Percentiles rank a stretch among this genome's conserved stretches.
These are phyloP conservation scores for Calonectria naviculata DNA, from an alignment of 2,329 filamentous ascomycete genomes.

Conservation along the genomic window DNA sequence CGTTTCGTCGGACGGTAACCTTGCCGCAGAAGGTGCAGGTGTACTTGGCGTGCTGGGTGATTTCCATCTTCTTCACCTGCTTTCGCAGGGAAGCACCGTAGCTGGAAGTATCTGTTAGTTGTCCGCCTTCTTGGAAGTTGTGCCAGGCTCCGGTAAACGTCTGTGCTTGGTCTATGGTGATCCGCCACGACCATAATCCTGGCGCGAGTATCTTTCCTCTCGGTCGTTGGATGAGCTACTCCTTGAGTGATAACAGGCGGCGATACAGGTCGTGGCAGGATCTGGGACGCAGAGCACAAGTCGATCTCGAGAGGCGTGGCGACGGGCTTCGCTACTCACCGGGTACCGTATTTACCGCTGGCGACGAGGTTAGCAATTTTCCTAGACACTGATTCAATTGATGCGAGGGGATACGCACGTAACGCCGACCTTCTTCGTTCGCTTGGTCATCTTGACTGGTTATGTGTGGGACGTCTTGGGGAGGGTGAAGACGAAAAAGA, in stretches of 20 bases:
- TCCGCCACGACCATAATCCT: slow-evolving; percentile 15
- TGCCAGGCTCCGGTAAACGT: slow-evolving; percentile 12
- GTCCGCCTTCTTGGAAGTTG: slow-evolving; percentile 6
- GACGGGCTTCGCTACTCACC: slow-evolving; percentile 67
- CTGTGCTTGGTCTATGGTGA: slow-evolving; percentile 16
- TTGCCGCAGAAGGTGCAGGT: slow-evolving; percentile 99
- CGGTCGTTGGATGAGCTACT: slow-evolving; percentile 4
- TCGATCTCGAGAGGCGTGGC: slow-evolving; percentile 33
- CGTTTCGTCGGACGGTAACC: slow-evolving; percentile 89
- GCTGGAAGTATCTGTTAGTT: slow-evolving; percentile 61
- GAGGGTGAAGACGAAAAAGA: slow-evolving; percentile 45
- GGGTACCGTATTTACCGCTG: slow-evolving; percentile 91
- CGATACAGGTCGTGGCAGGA: slow-evolving; percentile 25
- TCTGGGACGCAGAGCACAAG: slow-evolving; percentile 16
- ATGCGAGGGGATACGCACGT: slow-evolving; percentile 61
- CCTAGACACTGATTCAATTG: slow-evolving; percentile 9
- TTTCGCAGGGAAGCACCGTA: slow-evolving; percentile 99
- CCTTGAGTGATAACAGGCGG: slow-evolving; percentile 9
- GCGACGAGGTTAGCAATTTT: slow-evolving; percentile 43
- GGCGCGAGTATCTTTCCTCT: slow-evolving; percentile 1
- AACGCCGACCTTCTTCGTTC: slow-evolving; percentile 97
- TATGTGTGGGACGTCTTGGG: slow-evolving; percentile 49
- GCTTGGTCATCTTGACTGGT: slow-evolving; percentile 87
- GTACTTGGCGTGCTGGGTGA: slow-evolving; percentile 97
- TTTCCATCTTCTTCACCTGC: slow-evolving; percentile 98